These are phyloP conservation scores for Dendrocalamus sinicus DNA, from an alignment of 176 grass and related monocot species.

Conservation along the genomic window DNA sequence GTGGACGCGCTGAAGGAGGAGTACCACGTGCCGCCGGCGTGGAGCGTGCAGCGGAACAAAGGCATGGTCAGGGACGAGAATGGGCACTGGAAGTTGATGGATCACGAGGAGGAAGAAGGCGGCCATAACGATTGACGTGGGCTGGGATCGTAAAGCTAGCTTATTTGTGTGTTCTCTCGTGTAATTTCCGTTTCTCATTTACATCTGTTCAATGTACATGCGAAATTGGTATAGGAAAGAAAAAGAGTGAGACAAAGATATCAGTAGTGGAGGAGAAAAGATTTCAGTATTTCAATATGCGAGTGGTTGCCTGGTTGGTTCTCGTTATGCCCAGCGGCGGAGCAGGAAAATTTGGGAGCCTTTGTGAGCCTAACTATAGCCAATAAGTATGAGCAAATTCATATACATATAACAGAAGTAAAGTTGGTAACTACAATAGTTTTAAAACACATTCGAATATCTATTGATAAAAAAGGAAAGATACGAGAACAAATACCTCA, in stretches of 20 bases:
- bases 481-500: too few relatives aligned
- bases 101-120: neutral
- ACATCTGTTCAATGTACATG: neutral
- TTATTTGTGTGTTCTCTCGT: neutral
- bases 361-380: too few relatives aligned
- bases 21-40: conserved; percentile 45
- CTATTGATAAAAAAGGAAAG: too few relatives aligned
- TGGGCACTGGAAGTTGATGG: conserved; percentile 52
- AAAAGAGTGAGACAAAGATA: neutral
- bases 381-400: too few relatives aligned
- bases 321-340: too few relatives aligned
- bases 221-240: neutral
- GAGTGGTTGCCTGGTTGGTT: too few relatives aligned
- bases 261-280: too few relatives aligned
- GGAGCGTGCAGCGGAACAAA: conserved; percentile 51
- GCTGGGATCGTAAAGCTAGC: neutral
- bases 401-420: too few relatives aligned
- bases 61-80: conserved; percentile 48
- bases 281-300: neutral
- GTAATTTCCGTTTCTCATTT: neutral
- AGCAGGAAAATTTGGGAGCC: too few relatives aligned
- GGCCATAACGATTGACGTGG: neutral
- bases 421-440: too few relatives aligned
- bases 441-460: too few relatives aligned
- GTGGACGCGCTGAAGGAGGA: conserved; percentile 55